phyloP scores from a whole-genome alignment of 2,329 filamentous ascomycete genomes.

The Trichoderma sp. region DNA sequence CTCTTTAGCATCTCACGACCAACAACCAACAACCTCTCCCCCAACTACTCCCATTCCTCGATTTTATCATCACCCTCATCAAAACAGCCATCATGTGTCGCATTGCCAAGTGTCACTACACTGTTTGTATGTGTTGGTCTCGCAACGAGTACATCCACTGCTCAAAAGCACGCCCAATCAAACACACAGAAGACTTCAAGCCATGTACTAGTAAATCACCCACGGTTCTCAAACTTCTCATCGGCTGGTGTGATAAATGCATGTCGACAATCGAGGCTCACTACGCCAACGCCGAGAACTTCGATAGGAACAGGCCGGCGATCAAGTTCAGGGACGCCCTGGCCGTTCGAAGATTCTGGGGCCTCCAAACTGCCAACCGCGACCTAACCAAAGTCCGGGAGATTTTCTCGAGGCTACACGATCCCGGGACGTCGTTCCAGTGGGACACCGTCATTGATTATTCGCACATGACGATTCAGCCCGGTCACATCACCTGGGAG shows the following conservation, averaged over 20 bases:
- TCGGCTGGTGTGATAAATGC: not conserved
- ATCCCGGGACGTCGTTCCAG: not conserved
- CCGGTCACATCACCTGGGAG: not conserved
- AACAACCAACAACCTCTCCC: not conserved
- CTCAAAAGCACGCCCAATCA: not conserved
- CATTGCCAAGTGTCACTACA: not conserved
- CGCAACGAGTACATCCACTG: not conserved
- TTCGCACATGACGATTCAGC: not conserved
- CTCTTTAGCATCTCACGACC: not conserved
- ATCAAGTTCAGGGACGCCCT: not conserved
- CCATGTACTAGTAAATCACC: not conserved
- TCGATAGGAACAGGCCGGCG: not conserved
- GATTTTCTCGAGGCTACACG: not conserved
- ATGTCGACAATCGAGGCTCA: not conserved
- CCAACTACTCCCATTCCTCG: not conserved
- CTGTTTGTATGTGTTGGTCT: not conserved
- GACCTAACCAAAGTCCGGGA: not conserved
- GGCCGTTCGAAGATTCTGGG: not conserved
- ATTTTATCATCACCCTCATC: not conserved
- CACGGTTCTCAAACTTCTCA: not conserved
- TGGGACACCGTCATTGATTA: not conserved
- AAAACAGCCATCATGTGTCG: not conserved
- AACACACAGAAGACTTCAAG: not conserved
- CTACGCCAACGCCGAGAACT: not conserved
- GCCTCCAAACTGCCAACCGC: not conserved